Percentiles rank a stretch among this genome's conserved stretches.
Evolutionary conservation across 768 basidiomycete genomes (phyloP).

Genomic region (Podaxis mareebaensis): DNA sequence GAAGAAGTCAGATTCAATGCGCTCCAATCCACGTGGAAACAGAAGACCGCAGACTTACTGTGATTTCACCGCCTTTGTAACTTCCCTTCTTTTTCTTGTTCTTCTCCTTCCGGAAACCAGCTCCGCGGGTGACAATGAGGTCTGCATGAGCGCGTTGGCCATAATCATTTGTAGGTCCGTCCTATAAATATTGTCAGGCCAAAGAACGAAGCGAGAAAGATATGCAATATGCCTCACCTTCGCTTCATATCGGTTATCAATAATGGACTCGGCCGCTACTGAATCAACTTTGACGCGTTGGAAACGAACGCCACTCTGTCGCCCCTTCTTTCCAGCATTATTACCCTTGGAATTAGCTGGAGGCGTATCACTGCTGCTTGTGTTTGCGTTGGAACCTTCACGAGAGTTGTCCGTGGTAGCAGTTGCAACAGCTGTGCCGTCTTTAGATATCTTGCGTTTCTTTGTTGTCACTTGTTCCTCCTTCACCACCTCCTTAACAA

Average conservation of each 20-base stretch:
- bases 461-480: conserved; percentile 46
- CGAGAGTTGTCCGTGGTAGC: conserved; percentile 32
- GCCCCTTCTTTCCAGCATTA: conserved; percentile 32
- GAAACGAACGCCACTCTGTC: conserved; percentile 68
- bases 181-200: conserved; percentile 34
- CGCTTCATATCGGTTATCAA: conserved; percentile 79
- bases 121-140: conserved; percentile 89
- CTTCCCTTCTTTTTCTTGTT: conserved; percentile 99
- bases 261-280: conserved; percentile 36
- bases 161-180: conserved; percentile 76
- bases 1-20: neutral
- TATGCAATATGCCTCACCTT: conserved; percentile 49
- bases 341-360: conserved; percentile 11
- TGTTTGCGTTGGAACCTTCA: conserved; percentile 16
- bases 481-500: conserved; percentile 9
- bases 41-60: conserved; percentile 47
- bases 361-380: conserved; percentile 17
- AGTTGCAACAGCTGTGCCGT: conserved; percentile 50
- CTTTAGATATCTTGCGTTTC: conserved; percentile 58
- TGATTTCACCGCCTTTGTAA: conserved; percentile 94
- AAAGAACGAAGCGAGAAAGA: conserved; percentile 9
- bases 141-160: conserved; percentile 84
- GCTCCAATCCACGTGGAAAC: neutral
- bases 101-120: conserved; percentile 97
- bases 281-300: conserved; percentile 72